Conservation (phyloP, 2,329 filamentous ascomycete genomes). For the Plenodomus lindquistii region DNA sequence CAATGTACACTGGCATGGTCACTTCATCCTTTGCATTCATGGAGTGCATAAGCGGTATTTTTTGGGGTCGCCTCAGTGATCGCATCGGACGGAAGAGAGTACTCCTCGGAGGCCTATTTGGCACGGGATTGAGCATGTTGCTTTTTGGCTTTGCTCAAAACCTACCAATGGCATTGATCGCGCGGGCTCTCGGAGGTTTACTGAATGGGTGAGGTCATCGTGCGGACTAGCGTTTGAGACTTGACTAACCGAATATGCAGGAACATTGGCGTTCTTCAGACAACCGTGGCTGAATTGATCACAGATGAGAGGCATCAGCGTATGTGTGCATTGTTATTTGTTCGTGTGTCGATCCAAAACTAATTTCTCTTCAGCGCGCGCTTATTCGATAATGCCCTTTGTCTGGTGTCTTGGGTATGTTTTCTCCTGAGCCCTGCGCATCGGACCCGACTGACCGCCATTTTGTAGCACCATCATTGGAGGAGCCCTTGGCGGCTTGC, state of each 20-base stretch:
- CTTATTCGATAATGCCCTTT: conserved; percentile 97
- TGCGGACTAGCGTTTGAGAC: conserved; percentile 23
- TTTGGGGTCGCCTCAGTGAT: conserved; percentile 94
- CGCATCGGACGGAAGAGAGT: conserved; percentile 90
- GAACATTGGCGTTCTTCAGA: conserved; percentile 94
- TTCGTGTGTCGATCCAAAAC: conserved; percentile 9
- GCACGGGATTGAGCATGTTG: conserved; percentile 90
- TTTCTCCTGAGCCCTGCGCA: conserved; percentile 13
- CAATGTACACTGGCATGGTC: conserved; percentile 92
- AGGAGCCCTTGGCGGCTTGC: conserved; percentile 84
- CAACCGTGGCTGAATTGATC: conserved; percentile 90
- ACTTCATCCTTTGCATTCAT: conserved; percentile 95
- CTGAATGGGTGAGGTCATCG: conserved; percentile 76
- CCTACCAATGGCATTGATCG: conserved; percentile 79
- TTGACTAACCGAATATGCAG: conserved; percentile 52
- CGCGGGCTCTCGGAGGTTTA: conserved; percentile 84
- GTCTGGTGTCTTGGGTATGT: conserved; percentile 90
- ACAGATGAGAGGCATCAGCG: conserved; percentile 92
- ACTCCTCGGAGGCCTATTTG: conserved; percentile 82
- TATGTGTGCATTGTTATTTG: conserved; percentile 50
- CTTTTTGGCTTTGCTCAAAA: conserved; percentile 88
- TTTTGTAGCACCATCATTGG: conserved; percentile 79
- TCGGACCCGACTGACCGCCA: conserved; percentile 28
- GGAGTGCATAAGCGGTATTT: conserved; percentile 87
- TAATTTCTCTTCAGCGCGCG: conserved; percentile 65